These are phyloP conservation scores for Colletotrichum cereale DNA, from an alignment of 2,329 filamentous ascomycete genomes.

Conservation along the genomic window DNA sequence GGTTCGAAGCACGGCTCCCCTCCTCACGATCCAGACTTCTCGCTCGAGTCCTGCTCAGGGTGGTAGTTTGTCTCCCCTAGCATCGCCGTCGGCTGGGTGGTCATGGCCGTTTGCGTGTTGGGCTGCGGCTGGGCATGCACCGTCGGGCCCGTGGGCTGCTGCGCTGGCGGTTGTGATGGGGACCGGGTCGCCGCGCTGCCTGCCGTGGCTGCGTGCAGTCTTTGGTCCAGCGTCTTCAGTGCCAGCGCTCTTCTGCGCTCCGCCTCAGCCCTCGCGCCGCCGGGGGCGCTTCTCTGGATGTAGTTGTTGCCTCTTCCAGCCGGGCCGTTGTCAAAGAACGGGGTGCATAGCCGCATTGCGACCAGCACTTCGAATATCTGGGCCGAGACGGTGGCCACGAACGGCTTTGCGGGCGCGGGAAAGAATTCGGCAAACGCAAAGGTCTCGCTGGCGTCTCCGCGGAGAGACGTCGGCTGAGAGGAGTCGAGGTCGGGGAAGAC, in stretches of 20 bases:
- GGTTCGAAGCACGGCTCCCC: slow-evolving; percentile 26
- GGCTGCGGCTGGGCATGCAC: slow-evolving; percentile 69
- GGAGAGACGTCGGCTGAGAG: slow-evolving; percentile 72
- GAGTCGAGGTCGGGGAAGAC: slow-evolving; percentile 77
- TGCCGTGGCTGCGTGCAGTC: slow-evolving; percentile 84
- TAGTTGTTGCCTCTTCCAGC: slow-evolving; percentile 75
- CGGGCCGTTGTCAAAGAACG: slow-evolving; percentile 86
- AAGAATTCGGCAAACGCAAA: slow-evolving; percentile 98
- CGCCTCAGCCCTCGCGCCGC: slow-evolving; percentile 87
- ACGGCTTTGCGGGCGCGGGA: slow-evolving; percentile 83
- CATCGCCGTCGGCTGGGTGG: slow-evolving; percentile 65
- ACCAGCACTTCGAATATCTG: slow-evolving; percentile 82
- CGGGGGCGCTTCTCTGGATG: slow-evolving; percentile 67
- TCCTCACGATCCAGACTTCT: slow-evolving; percentile 47
- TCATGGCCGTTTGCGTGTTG: slow-evolving; percentile 70
- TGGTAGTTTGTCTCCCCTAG: slow-evolving; percentile 79
- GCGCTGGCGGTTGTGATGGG: slow-evolving; percentile 54
- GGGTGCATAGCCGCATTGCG: slow-evolving; percentile 81
- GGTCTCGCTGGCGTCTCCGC: slow-evolving; percentile 94
- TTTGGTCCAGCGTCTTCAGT: slow-evolving; percentile 90
- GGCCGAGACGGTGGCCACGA: slow-evolving; percentile 80
- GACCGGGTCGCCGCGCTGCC: slow-evolving; percentile 57
- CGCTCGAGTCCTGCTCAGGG: slow-evolving; percentile 68
- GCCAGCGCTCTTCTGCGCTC: slow-evolving; percentile 91
- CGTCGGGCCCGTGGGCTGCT: slow-evolving; percentile 61